Conservation (phyloP, 805 yeast genomes). For the Zygosaccharomyces pseudorouxii region DNA sequence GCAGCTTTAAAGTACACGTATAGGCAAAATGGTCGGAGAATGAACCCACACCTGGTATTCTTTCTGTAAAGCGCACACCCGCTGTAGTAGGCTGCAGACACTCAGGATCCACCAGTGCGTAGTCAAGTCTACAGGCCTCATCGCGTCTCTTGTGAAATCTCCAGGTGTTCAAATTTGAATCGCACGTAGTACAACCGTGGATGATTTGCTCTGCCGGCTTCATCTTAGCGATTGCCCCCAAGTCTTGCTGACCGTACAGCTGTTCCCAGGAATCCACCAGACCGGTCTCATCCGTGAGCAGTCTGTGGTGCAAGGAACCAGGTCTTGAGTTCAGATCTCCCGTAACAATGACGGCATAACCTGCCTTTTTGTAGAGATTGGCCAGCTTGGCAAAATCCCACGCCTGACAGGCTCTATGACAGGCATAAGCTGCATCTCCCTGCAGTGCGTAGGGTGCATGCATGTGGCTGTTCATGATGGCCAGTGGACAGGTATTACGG, state of each 20-base stretch:
- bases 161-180: slow-evolving; percentile 85
- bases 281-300: slow-evolving; percentile 65
- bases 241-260: slow-evolving; percentile 47
- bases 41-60: slow-evolving; percentile 62
- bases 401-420: slow-evolving; percentile 92
- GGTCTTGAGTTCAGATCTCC: slow-evolving; percentile 93
- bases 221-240: slow-evolving; percentile 42
- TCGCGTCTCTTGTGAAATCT: slow-evolving; percentile 46
- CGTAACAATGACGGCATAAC: slow-evolving; percentile 81
- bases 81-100: slow-evolving; percentile 56
- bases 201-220: slow-evolving; percentile 58
- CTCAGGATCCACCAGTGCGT: slow-evolving; percentile 67
- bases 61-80: slow-evolving; percentile 68
- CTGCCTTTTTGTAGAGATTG: slow-evolving; percentile 57
- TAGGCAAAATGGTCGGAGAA: slow-evolving; percentile 93
- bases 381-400: slow-evolving; percentile 85
- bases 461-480: slow-evolving; percentile 87
- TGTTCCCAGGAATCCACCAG: slow-evolving; percentile 80
- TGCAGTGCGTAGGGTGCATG: slow-evolving; percentile 86
- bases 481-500: slow-evolving; percentile 52
- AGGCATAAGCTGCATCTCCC: slow-evolving; percentile 86
- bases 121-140: slow-evolving; percentile 87
- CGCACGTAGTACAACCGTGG: slow-evolving; percentile 84
- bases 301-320: slow-evolving; percentile 72
- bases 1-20: slow-evolving; percentile 40